Conservation (phyloP, 129 eudicot genomes). For the Helianthus tuberosus region DNA sequence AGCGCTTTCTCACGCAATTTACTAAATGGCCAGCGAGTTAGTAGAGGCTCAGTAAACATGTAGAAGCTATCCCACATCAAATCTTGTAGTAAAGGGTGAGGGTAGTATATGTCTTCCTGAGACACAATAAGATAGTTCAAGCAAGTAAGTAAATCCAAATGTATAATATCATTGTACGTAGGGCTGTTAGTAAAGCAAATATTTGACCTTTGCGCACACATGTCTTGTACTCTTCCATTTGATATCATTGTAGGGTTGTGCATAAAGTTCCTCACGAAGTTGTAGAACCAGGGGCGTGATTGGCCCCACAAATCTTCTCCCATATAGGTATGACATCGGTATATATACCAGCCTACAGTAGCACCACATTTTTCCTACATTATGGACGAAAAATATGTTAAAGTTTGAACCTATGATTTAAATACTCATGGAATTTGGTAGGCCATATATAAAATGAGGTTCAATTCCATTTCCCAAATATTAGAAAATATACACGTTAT, state of each 20-base stretch:
- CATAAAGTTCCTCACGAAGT: slow-evolving; percentile 55
- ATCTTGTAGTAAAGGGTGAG: slow-evolving; percentile 74
- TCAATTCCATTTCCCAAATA: too few species aligned
- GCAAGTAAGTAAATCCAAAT: not conserved
- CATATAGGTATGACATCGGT: slow-evolving; percentile 65
- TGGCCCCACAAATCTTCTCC: slow-evolving; percentile 61
- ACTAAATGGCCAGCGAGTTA: too few species aligned
- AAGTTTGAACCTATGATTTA: not conserved
- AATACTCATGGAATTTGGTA: too few species aligned
- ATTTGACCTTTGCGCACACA: slow-evolving; percentile 53
- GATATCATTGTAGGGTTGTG: slow-evolving; percentile 50
- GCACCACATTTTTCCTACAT: slow-evolving; percentile 80
- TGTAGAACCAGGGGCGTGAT: slow-evolving; percentile 57
- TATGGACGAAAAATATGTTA: not conserved
- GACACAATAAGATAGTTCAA: slow-evolving; percentile 9
- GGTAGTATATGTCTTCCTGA: slow-evolving; percentile 76
- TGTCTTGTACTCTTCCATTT: slow-evolving; percentile 57
- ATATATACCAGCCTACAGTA: slow-evolving; percentile 65
- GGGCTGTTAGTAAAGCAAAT: not conserved
- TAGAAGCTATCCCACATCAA: slow-evolving; percentile 67
- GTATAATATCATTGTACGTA: not conserved
- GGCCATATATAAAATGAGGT: too few species aligned
- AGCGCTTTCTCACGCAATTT: too few species aligned
- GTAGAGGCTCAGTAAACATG: too few species aligned
- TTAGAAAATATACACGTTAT: too few species aligned